Evolutionary conservation across 2,329 filamentous ascomycete genomes (phyloP), one percentile per base, ranked within the genome.

Genomic region (Venturia effusa): DNA sequence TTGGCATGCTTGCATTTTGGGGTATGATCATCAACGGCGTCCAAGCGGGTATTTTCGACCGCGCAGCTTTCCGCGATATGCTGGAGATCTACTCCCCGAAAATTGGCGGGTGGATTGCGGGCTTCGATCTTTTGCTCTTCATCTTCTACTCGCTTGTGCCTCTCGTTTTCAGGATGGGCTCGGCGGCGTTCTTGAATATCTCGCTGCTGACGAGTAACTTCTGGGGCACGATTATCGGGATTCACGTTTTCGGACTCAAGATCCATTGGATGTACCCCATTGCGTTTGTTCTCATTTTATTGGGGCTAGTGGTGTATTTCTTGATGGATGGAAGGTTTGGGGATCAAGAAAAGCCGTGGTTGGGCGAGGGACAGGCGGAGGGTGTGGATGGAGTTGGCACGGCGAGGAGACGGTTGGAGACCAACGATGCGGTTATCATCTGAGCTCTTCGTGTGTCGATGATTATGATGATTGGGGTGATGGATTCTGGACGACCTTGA

Each of bases 161-260:
- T 0, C 78, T 97, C 63, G 83, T 99, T 67, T 87, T 97, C 76
- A 90, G 94, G 68, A 88, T 97, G 79, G 89, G 89, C 34, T 89
- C 85, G 19, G 94, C 94, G 2, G 93, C 92, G 24, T 97, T 99
- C 78, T 95, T 97, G 80, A 96, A 99, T 76, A 96, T 97, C 71
- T 93, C 89, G 8, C 80, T 99, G 68, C 81, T 99, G 66, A 97
- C 94, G 1, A 90, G 87, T 70, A 97, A 96, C 77, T 97, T 97
- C 79, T 99, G 94, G 94, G 92, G 92, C 68, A 88, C 96, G 67
- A 88, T 95, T 68, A 93, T 99, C 69, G 94, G 94, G 61, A 85
- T 95, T 69, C 83, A 87, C 73, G 89, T 97, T 60, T 96, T 99
- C 71, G 85, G 88, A 55, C 84, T 89, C 69, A 76, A 76, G 48